These are phyloP conservation scores for Penicillium lagena DNA, from an alignment of 495 filamentous ascomycete genomes.

Conservation along the genomic window DNA sequence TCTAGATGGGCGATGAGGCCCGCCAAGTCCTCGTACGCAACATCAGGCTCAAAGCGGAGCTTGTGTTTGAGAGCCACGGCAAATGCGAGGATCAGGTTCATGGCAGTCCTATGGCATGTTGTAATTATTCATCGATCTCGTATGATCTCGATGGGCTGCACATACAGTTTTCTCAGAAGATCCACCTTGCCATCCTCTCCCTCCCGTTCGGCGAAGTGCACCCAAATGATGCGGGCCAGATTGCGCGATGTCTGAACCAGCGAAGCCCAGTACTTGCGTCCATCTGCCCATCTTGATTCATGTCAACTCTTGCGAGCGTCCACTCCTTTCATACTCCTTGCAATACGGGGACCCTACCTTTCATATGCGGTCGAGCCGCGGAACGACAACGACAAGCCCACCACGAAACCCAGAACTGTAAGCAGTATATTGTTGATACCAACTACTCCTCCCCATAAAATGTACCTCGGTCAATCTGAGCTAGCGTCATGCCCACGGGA, in stretches of 20 bases:
- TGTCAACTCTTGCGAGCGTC: no score
- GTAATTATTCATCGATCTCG: neutral
- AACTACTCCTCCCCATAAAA: conserved; percentile 14
- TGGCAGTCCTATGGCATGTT: conserved; percentile 48
- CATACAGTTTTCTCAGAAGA: conserved; percentile 61
- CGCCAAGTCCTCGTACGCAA: conserved; percentile 61
- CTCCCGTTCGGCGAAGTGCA: conserved; percentile 63
- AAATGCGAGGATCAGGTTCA: conserved; percentile 79
- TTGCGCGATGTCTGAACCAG: conserved; percentile 67
- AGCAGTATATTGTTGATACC: conserved; percentile 65
- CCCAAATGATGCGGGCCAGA: conserved; percentile 72
- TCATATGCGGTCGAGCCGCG: conserved; percentile 83
- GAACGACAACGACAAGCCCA: conserved; percentile 77
- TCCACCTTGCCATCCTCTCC: conserved; percentile 59
- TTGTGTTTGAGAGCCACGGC: conserved; percentile 73
- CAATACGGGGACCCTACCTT: conserved; percentile 31
- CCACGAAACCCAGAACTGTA: conserved; percentile 84
- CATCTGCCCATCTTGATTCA: conserved; percentile 54
- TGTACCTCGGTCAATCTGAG: neutral
- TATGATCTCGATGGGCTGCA: neutral
- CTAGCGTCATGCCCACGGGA: neutral
- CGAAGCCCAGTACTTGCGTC: conserved; percentile 70
- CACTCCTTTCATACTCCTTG: neutral
- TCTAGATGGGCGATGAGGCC: conserved; percentile 34
- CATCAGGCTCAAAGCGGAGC: conserved; percentile 82